Conservation (phyloP, 2,329 filamentous ascomycete species). For the Stemphylium beticola region DNA sequence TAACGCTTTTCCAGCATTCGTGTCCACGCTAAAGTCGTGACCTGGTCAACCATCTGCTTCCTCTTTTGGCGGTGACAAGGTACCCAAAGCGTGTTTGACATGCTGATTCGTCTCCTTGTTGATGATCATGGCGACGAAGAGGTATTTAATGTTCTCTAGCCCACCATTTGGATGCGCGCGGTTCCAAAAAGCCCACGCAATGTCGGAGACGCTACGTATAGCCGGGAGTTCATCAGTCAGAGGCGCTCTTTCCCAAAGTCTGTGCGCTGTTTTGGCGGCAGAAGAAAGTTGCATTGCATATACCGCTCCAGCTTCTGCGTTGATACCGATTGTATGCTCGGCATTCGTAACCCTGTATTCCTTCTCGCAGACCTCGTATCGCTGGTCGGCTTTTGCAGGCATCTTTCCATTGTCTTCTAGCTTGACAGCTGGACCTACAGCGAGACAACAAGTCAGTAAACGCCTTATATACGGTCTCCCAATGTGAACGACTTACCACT, state of each 20-base stretch:
- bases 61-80: constrained; percentile 7
- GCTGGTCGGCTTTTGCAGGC: constrained; percentile 11
- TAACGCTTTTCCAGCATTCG: constrained; percentile 23
- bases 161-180: constrained; percentile 2
- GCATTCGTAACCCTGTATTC: constrained; percentile 18
- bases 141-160: constrained; percentile 24
- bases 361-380: constrained; percentile 21
- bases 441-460: too few relatives aligned
- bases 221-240: constrained; percentile 19
- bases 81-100: constrained; percentile 15
- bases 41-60: constrained; percentile 22
- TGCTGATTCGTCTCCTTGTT: constrained; percentile 19
- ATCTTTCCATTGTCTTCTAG: neutral
- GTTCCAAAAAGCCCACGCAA: constrained; percentile 32
- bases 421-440: constrained; percentile 8
- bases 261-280: constrained; percentile 11
- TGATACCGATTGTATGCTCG: constrained; percentile 18
- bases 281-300: constrained; percentile 12
- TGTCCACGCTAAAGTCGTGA: constrained; percentile 19
- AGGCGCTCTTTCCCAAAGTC: constrained; percentile 14
- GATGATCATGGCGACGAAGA: constrained; percentile 22
- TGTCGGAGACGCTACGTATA: constrained; percentile 23
- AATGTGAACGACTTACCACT: neutral
- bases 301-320: constrained; percentile 13
- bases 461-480: too few relatives aligned